These are phyloP conservation scores for Leishmania turanica DNA, from an alignment of 208 protist genomes.

Conservation along the genomic window DNA sequence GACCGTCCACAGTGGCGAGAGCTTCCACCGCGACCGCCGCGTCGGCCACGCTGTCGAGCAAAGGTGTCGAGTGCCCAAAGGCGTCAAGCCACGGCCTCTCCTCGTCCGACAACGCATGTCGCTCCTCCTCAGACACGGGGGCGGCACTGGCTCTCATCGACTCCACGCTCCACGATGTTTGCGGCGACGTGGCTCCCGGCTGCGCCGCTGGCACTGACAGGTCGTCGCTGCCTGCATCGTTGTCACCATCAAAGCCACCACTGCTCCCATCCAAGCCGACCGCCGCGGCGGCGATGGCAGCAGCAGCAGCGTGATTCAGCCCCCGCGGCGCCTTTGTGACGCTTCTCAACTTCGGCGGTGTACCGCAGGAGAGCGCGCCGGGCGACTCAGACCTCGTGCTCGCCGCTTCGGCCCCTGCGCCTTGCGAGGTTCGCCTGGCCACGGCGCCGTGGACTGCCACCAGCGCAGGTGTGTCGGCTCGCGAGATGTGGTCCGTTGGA, in stretches of 20 bases:
- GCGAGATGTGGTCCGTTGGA: constrained; percentile 16
- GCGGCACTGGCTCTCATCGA: not conserved
- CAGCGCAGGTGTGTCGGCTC: not conserved
- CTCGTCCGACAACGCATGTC: not conserved
- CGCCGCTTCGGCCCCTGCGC: not conserved
- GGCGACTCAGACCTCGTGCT: not conserved
- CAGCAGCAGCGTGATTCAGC: not conserved
- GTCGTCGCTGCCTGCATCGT: not conserved
- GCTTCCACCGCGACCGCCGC: not conserved
- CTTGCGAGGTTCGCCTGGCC: not conserved
- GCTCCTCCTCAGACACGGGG: not conserved
- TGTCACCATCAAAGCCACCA: not conserved
- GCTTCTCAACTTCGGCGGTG: not conserved
- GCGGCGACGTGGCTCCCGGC: not conserved
- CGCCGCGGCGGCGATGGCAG: not conserved
- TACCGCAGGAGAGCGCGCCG: not conserved
- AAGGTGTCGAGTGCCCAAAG: not conserved
- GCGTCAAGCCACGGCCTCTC: not conserved
- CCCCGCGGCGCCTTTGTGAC: not conserved
- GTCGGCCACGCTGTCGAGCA: not conserved
- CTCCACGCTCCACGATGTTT: not conserved
- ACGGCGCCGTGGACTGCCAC: not conserved
- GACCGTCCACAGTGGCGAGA: not conserved
- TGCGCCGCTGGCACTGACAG: not conserved
- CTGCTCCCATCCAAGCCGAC: not conserved